These are phyloP conservation scores for Candida namnaoensis DNA, from an alignment of 805 yeast species.

Conservation along the genomic window DNA sequence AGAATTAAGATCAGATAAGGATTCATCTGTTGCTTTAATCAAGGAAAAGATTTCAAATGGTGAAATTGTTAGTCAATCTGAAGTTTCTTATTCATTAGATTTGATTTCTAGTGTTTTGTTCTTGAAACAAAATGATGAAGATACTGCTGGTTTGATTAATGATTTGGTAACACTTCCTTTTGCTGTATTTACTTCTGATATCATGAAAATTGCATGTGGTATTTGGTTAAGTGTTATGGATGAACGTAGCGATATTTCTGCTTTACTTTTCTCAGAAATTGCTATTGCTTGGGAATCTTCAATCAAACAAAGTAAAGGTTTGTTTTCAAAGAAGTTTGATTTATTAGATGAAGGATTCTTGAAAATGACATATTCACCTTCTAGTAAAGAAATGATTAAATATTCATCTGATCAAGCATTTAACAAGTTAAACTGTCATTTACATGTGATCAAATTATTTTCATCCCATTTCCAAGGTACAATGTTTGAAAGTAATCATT, in stretches of 20 bases:
- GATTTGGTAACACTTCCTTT: conserved; percentile 67
- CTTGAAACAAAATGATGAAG: conserved; percentile 19
- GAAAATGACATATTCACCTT: conserved; percentile 86
- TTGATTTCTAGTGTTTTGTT: conserved; percentile 32
- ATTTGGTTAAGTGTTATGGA: conserved; percentile 76
- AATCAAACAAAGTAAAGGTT: conserved; percentile 49
- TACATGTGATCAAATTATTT: conserved; percentile 57
- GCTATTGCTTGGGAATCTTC: conserved; percentile 62
- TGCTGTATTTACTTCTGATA: conserved; percentile 44
- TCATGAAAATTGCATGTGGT: conserved; percentile 59
- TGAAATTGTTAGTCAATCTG: conserved; percentile 17
- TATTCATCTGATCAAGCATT: conserved; percentile 41
- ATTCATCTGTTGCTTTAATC: conserved; percentile 14
- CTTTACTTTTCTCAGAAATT: conserved; percentile 60
- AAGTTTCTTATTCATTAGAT: conserved; percentile 35
- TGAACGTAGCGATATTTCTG: conserved; percentile 50
- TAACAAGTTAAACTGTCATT: conserved; percentile 55
- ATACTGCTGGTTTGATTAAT: conserved; percentile 29
- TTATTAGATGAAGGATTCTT: conserved; percentile 48
- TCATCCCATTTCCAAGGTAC: conserved; percentile 76
- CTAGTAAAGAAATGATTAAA: conserved; percentile 52
- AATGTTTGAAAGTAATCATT: conserved; percentile 58
- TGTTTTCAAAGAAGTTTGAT: conserved; percentile 53
- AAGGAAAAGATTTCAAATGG: conserved; percentile 8
- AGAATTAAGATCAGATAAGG: conserved; percentile 9